Evolutionary conservation across 1,284 basidiomycete genomes (phyloP), one percentile per base, ranked within the genome.

Genomic region (Rhodotorula sp.): DNA sequence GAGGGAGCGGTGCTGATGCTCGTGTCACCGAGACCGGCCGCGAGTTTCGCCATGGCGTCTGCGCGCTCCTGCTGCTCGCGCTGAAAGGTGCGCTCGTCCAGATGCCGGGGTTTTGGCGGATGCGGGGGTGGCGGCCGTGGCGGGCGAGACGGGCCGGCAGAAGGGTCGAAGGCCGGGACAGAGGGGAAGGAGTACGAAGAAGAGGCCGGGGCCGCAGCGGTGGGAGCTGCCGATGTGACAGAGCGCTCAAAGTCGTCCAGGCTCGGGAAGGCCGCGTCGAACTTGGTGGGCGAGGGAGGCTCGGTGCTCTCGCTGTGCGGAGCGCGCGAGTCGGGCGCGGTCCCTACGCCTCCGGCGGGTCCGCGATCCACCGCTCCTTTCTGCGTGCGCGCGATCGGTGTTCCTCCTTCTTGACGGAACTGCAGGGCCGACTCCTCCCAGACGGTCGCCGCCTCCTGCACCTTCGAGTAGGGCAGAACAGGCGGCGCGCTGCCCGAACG

Each of bases 401-500:
- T 50, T 3, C 61, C 65, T 2, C 59, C 61, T 25, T 55, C 69
- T 5, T 3, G 45, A 14, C 52, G 44, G 21, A 63, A 67, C 56
- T 66, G 64, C 34, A 58, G 12, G 23, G 52, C 54, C 21, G 44
- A 60, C 8, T 45, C 45, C 17, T 46, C 57, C 67, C 62, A 62
- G 4, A 42, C 67, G 7, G 52, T 60, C 23, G 64, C 67, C 21
- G 55, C 45, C 4, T 64, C 56, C 49, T 66, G 66, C 16, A 61
- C 71, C 10, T 60, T 42, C 45, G 65, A 58, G 10, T 55, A 53
- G 4, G 72, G 65, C 27, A 76, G 52, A 3, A 56, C 57, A 1
- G 74, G 70, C 3, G 74, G 74, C 2, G 74, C 72, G 42, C 72
- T 74, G 10, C 74, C 72, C 0, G 70, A 64, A 8, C 74, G 56